Percentiles rank a stretch among this genome's conserved stretches.
Conservation (phyloP, 768 basidiomycete genomes). For the Boletus pseudo-olivaceus region DNA sequence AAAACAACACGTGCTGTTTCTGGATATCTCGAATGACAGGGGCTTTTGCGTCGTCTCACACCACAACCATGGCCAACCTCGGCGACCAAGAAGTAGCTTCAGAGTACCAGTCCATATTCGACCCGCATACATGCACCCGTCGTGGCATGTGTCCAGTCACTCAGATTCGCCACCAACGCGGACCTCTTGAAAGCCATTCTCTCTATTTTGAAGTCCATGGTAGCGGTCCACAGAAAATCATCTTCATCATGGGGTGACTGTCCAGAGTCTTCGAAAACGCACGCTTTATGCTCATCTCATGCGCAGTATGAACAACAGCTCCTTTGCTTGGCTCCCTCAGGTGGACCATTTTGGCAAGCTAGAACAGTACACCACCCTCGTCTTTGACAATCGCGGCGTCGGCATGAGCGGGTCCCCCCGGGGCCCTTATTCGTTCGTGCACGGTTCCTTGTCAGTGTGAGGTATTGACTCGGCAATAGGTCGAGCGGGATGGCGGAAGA, state of each 20-base stretch:
- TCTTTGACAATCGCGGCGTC: conserved; percentile 84
- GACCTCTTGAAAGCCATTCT: conserved; percentile 60
- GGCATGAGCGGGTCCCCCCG: conserved; percentile 68
- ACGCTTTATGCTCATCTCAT: conserved; percentile 3
- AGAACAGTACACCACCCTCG: conserved; percentile 56
- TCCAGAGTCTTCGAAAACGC: not conserved
- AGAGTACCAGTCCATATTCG: conserved; percentile 47
- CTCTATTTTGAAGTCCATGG: conserved; percentile 83
- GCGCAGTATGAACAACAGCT: conserved; percentile 55
- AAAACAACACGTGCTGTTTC: too few species aligned
- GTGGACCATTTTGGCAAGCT: conserved; percentile 59
- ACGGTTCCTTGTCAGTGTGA: not conserved
- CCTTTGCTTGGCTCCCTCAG: conserved; percentile 62
- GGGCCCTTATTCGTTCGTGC: conserved; percentile 72
- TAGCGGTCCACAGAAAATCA: conserved; percentile 54
- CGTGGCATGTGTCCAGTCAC: conserved; percentile 79
- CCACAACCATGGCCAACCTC: conserved; percentile 2
- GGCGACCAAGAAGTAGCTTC: conserved; percentile 9
- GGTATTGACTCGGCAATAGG: conserved; percentile 32
- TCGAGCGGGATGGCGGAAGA: conserved; percentile 81
- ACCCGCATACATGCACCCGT: conserved; percentile 55
- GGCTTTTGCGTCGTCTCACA: not conserved
- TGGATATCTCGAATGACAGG: not conserved
- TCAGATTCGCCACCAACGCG: conserved; percentile 42
- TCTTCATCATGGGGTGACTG: conserved; percentile 73